Evolutionary conservation across 1,284 basidiomycete species (phyloP), one percentile per base, ranked within the genome.

Genomic region (Leccinum olivaceoglutinosum): DNA sequence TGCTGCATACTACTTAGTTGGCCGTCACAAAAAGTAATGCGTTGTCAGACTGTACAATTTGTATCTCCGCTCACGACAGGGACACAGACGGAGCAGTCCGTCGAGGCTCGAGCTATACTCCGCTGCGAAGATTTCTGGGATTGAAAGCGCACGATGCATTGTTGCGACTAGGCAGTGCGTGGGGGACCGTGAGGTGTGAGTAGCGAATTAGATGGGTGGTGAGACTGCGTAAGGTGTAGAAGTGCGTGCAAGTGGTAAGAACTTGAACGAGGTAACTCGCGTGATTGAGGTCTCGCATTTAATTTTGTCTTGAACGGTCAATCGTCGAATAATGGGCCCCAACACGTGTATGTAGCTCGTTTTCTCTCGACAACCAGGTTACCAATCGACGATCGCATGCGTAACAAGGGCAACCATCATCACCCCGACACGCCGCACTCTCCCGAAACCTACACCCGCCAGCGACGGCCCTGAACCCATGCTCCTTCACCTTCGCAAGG

Each of bases 401-500:
- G 39, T 41, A 41, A 14, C 39, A 41, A 41, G 29, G 29, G 29
- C 39, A 41, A 39, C 6, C 39, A 41, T 41, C 46, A 25, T 25
- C 21, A 51, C 12, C 49, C 21, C 21, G 12, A 51, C 49, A 51
- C 21, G 21, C 21, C 21, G 12, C 21, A 25, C 21, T 29, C 25
- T 53, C 25, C 21, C 51, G 2, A 53, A 5, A 25, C 51, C 51
- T 25, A 53, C 51, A 25, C 51, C 51, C 12, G 21, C 51, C 29
- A 1, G 29, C 93, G 11, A 97, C 83, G 10, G 91, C 88, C 57
- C 82, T 82, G 71, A 96, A 96, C 2, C 93, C 93, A 66, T 87
- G 84, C 62, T 96, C 92, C 70, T 87, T 84, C 53, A 96, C 92
- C 70, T 96, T 93, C 2, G 85, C 81, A 25, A 94, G 73, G 80